Percentiles rank a stretch among this genome's conserved stretches.
phyloP scores from a whole-genome alignment of 2,329 filamentous ascomycete species.

The Xylariaceae sp. region DNA sequence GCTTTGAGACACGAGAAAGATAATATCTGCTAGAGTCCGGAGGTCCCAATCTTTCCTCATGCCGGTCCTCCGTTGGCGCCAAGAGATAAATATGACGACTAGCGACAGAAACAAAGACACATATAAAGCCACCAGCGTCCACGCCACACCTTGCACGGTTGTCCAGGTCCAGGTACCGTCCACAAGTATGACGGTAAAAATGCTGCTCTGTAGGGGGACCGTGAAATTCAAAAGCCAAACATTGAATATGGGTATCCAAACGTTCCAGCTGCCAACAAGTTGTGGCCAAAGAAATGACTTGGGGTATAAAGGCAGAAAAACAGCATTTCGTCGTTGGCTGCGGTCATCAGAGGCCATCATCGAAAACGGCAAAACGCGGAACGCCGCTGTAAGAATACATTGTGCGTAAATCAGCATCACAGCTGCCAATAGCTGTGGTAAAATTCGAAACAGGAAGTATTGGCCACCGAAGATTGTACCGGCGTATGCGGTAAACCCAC shows the following conservation, averaged over 20 bases:
- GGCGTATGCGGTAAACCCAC: conserved; percentile 69
- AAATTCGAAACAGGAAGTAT: conserved; percentile 85
- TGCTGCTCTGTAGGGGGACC: conserved; percentile 77
- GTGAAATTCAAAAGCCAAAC: conserved; percentile 81
- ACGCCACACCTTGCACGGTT: conserved; percentile 74
- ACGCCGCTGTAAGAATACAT: conserved; percentile 71
- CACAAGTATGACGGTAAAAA: conserved; percentile 68
- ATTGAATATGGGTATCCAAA: conserved; percentile 67
- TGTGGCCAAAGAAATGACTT: conserved; percentile 67
- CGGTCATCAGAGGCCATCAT: conserved; percentile 70
- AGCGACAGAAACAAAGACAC: conserved; percentile 63
- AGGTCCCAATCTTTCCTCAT: conserved; percentile 75
- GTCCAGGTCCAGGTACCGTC: conserved; percentile 75
- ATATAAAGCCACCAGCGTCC: conserved; percentile 77
- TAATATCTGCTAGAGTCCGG: conserved; percentile 77
- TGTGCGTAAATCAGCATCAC: conserved; percentile 77
- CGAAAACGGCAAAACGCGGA: conserved; percentile 76
- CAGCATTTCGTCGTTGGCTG: conserved; percentile 61
- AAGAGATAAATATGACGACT: conserved; percentile 63
- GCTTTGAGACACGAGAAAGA: conserved; percentile 76
- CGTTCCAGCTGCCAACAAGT: conserved; percentile 63
- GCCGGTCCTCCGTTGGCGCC: conserved; percentile 68
- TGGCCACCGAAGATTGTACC: conserved; percentile 67
- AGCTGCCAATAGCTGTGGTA: conserved; percentile 77
- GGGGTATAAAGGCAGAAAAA: conserved; percentile 71